Evolutionary conservation across 2,329 filamentous ascomycete genomes (phyloP).

Genomic region (Phialocephala sp.): DNA sequence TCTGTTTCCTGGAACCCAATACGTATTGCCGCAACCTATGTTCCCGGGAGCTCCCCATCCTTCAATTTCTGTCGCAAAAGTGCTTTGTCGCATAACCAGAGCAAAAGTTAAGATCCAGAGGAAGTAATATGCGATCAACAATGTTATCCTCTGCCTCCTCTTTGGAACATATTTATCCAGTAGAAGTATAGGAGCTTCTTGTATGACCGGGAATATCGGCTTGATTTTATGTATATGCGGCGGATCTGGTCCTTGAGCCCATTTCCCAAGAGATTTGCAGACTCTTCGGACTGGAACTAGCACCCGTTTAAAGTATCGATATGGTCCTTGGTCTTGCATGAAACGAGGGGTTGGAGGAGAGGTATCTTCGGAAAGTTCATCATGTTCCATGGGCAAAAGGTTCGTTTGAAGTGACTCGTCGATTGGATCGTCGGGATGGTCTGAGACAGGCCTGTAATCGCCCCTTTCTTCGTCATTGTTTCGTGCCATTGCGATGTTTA

Average conservation of each 20-base stretch:
- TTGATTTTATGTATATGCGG: constrained; percentile 58
- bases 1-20: constrained; percentile 72
- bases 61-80: constrained; percentile 63
- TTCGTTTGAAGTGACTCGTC: constrained; percentile 35
- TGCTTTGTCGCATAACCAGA: constrained; percentile 69
- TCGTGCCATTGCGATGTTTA: constrained; percentile 15
- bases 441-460: constrained; percentile 27
- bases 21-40: constrained; percentile 70
- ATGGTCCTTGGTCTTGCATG: constrained; percentile 58
- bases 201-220: constrained; percentile 68
- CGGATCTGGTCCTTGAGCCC: constrained; percentile 62
- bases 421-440: constrained; percentile 42
- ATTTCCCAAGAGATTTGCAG: constrained; percentile 50
- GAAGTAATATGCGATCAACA: constrained; percentile 65
- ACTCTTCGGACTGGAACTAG: constrained; percentile 60
- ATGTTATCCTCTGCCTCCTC: constrained; percentile 60
- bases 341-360: constrained; percentile 62
- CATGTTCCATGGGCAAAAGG: constrained; percentile 43
- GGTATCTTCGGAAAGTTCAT: constrained; percentile 52
- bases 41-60: constrained; percentile 70
- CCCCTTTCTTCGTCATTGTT: constrained; percentile 34
- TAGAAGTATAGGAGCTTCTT: constrained; percentile 68
- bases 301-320: constrained; percentile 59
- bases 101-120: constrained; percentile 74
- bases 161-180: constrained; percentile 67